Evolutionary conservation across 352 stramenopile species (phyloP), one percentile per base, ranked within the genome.

Genomic region (Globisporangium okanoganense): DNA sequence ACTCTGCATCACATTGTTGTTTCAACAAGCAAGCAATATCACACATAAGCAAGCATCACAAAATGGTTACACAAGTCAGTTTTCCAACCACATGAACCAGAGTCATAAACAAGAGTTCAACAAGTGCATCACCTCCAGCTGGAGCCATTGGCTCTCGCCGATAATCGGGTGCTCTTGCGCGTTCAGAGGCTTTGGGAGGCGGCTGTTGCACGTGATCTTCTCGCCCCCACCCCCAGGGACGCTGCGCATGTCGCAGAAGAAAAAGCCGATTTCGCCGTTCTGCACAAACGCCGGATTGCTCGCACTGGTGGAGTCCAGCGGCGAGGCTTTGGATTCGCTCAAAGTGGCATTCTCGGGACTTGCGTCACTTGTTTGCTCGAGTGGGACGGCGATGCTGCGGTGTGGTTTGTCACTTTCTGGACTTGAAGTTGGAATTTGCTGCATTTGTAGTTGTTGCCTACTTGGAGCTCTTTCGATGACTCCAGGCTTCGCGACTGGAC

Each of bases 141-240:
- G 61, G n/a, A 72, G 68, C 84, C 84, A 94, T 50, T 92, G 82
- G 1, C 51, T 53, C 62, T 94, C 84, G 45, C 65, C 69, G 43
- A 94, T 81, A n/a, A 90, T 58, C 1, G 84, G 66, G 9, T 73
- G 72, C 54, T 91, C 82, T 48, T 87, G 74, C 3, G 31, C 48
- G 14, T 62, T 76, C 5, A 92, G 64, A 0, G 82, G 73, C 18
- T 56, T 77, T 14, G 72, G 5, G 13, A 94, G 65, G 6, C 84
- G 75, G 29, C 74, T 69, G 50, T 88, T 90, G 61, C 84, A 94
- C 10, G 84, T 87, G 31, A 94, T 84, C 0, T 70, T 40, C n/a
- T 87, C 67, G 29, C 70, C 20, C 10, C 88, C 75, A 36, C 71
- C 58, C 8, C 2, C 56, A 50, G 48, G 35, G 0, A 69, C 70